A percentile compares a stretch with the other conserved stretches of the same genome.
Evolutionary conservation across 768 basidiomycete genomes (phyloP).

Genomic region (Amanita muscaria): DNA sequence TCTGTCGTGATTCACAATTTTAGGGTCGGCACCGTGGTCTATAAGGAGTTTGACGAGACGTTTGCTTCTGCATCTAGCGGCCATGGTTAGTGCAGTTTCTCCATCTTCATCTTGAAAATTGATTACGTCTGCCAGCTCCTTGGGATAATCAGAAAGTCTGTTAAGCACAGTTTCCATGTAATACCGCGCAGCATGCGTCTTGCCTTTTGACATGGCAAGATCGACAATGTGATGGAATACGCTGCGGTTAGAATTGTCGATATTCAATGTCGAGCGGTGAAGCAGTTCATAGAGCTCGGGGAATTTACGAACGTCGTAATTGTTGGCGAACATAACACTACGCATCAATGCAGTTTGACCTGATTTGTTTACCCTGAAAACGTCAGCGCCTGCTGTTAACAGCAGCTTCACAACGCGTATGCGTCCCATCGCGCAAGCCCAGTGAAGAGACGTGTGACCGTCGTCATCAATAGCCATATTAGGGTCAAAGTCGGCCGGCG

Average conservation of each 20-base stretch:
- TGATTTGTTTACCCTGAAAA: constrained; percentile 92
- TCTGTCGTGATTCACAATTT: constrained; percentile 87
- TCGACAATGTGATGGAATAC: constrained; percentile 98
- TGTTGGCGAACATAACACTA: constrained; percentile 98
- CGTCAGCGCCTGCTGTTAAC: constrained; percentile 89
- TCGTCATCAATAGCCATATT: constrained; percentile 98
- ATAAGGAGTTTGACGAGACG: constrained; percentile 92
- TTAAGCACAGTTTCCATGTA: constrained; percentile 96
- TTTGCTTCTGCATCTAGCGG: constrained; percentile 91
- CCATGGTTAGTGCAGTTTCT: constrained; percentile 94
- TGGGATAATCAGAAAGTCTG: constrained; percentile 86
- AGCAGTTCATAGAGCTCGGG: constrained; percentile 94
- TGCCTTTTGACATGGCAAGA: constrained; percentile 94
- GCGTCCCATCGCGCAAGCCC: constrained; percentile 99
- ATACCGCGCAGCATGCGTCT: constrained; percentile 95
- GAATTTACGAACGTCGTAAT: constrained; percentile 98
- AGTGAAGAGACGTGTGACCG: constrained; percentile 93
- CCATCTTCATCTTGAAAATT: constrained; percentile 99
- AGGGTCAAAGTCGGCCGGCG: constrained; percentile 87
- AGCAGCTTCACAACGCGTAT: constrained; percentile 92
- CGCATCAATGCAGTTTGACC: constrained; percentile 99
- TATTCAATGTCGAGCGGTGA: constrained; percentile 97
- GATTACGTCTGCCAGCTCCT: constrained; percentile 94
- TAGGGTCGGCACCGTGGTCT: constrained; percentile 94
- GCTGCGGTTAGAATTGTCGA: constrained; percentile 95